phyloP scores from a whole-genome alignment of 1,284 basidiomycete genomes.

The Rhodotorula glutinis region DNA sequence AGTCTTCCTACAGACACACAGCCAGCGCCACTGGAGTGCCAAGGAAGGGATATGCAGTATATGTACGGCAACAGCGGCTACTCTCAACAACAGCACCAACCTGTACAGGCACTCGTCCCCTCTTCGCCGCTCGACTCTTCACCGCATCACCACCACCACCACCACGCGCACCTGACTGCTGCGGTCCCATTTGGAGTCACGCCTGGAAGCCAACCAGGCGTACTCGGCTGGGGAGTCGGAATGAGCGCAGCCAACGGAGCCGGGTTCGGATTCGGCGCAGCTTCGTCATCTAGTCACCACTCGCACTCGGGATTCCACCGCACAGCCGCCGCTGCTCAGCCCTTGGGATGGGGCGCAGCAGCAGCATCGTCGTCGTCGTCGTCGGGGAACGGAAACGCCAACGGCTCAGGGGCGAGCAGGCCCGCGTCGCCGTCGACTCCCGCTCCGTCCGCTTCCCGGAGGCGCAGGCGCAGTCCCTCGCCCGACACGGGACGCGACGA shows the following conservation, averaged over 20 bases:
- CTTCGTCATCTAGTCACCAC: background rate
- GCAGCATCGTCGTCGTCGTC: background rate
- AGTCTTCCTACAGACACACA: too few species aligned
- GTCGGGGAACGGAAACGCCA: background rate
- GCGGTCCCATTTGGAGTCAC: conserved; percentile 23
- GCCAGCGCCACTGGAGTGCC: too few species aligned
- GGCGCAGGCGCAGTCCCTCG: conserved; percentile 13
- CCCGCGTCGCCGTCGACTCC: background rate
- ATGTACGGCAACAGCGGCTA: background rate
- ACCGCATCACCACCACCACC: background rate
- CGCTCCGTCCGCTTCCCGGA: background rate
- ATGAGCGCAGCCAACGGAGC: conserved; percentile 22
- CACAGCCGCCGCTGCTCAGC: background rate
- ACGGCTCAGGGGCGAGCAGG: background rate
- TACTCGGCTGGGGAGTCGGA: conserved; percentile 27
- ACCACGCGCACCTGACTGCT: background rate
- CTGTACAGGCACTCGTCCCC: conserved; percentile 14
- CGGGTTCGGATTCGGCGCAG: conserved; percentile 10
- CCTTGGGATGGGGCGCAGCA: conserved; percentile 16
- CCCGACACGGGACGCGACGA: conserved; percentile 1
- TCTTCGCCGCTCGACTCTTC: conserved; percentile 2
- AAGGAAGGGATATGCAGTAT: too few species aligned
- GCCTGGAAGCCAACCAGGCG: conserved; percentile 25
- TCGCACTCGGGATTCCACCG: background rate
- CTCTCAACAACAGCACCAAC: conserved; percentile 1